phyloP scores from a whole-genome alignment of 202 grass and related monocot genomes.

The Elaeis oleifera region DNA sequence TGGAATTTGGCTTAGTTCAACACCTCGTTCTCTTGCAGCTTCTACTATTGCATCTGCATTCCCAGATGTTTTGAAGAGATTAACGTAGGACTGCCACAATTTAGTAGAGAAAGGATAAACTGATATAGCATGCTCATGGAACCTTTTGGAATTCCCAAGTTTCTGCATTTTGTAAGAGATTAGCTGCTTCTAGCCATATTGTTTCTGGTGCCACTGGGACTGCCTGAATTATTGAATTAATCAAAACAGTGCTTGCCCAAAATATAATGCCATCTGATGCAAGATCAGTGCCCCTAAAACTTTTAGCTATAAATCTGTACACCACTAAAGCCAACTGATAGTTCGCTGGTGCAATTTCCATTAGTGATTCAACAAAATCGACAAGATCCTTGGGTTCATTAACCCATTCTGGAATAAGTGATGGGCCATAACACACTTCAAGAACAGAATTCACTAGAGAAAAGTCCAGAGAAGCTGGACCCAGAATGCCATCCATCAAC shows the following conservation, averaged over 20 bases:
- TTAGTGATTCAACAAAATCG: conserved; percentile 65
- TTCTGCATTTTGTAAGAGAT: conserved; percentile 54
- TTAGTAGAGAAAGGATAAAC: conserved; percentile 85
- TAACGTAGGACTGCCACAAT: conserved; percentile 60
- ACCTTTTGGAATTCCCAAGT: conserved; percentile 43
- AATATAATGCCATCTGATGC: conserved; percentile 48
- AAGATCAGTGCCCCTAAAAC: conserved; percentile 25
- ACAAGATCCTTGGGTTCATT: conserved; percentile 55
- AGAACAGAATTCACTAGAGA: conserved; percentile 70
- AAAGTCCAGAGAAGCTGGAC: conserved; percentile 50
- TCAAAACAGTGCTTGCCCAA: conserved; percentile 64
- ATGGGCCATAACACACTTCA: conserved; percentile 55
- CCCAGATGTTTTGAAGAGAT: conserved; percentile 31
- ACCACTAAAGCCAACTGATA: conserved; percentile 67
- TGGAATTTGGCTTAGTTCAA: conserved; percentile 28
- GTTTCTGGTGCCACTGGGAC: conserved; percentile 75
- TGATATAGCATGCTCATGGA: conserved; percentile 67
- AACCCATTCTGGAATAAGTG: conserved; percentile 45
- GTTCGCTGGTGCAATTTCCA: conserved; percentile 77
- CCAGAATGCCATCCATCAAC: conserved; percentile 73
- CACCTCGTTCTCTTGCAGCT: conserved; percentile 62
- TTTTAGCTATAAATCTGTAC: conserved; percentile 37
- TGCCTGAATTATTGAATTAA: conserved; percentile 64
- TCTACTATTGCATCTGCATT: conserved; percentile 45
- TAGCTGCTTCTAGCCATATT: conserved; percentile 58